A percentile compares a stretch with the other conserved stretches of the same genome.
Evolutionary conservation across 78 protist genomes (phyloP).

Genomic region (Dictyostelium purpureum): DNA sequence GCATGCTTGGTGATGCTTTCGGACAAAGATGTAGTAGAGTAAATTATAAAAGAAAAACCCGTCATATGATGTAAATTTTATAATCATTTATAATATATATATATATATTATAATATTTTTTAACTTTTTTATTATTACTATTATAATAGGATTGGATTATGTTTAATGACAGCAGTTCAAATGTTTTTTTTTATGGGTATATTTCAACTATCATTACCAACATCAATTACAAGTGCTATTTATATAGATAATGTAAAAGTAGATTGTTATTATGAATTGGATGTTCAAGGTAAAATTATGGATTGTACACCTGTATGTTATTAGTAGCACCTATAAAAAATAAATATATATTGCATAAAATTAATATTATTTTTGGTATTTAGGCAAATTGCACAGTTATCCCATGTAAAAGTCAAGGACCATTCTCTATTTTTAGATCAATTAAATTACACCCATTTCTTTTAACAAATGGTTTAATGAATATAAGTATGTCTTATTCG

Average conservation of each 20-base stretch:
- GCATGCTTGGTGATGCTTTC: constrained; percentile 72
- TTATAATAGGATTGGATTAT: constrained; percentile 53
- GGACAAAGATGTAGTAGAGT: constrained; percentile 82
- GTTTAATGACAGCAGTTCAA: constrained; percentile 59
- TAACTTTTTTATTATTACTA: no score
- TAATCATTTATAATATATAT: no score
- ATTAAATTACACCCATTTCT: constrained; percentile 55
- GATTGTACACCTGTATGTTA: constrained; percentile 47
- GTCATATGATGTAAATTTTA: constrained; percentile 83
- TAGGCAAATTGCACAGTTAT: constrained; percentile 52
- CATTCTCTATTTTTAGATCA: constrained; percentile 43
- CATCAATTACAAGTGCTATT: constrained; percentile 55
- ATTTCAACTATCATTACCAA: constrained; percentile 51
- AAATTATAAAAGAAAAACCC: constrained; percentile 13
- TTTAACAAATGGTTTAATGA: constrained; percentile 59
- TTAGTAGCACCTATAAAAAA: no score
- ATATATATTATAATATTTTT: no score
- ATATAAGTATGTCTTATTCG: neutral
- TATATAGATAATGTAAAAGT: constrained; percentile 4
- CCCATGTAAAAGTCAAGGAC: constrained; percentile 80
- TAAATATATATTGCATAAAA: no score
- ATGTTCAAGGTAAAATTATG: constrained; percentile 27
- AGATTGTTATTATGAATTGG: constrained; percentile 66
- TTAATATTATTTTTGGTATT: no score
- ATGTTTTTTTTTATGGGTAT: constrained; percentile 64